Percentiles rank a stretch among this genome's conserved stretches.
Conservation (phyloP, 2,329 filamentous ascomycete species). For the Trichoderma citrinoviride region DNA sequence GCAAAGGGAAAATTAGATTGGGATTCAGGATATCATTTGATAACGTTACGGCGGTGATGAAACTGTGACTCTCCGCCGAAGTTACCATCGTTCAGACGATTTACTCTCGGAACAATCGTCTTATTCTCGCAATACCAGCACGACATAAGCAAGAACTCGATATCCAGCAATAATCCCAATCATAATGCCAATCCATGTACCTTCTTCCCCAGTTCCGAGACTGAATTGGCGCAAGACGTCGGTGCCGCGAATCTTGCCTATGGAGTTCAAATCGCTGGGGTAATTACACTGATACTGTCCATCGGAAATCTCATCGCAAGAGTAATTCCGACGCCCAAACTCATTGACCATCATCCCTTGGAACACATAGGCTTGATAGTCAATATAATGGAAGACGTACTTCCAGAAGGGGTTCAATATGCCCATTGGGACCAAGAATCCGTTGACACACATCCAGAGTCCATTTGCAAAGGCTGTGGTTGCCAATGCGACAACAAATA, state of each 20-base stretch:
- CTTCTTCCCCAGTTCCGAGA: conserved; percentile 65
- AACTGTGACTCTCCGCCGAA: no score
- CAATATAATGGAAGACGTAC: conserved; percentile 85
- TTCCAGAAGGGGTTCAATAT: conserved; percentile 80
- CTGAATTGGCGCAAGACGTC: conserved; percentile 69
- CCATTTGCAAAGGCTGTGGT: conserved; percentile 83
- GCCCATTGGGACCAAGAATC: conserved; percentile 72
- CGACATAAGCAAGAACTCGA: conserved; percentile 24
- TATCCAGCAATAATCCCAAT: conserved; percentile 67
- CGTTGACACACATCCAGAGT: conserved; percentile 83
- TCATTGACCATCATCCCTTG: conserved; percentile 94
- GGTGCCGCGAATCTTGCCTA: conserved; percentile 60
- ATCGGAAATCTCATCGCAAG: conserved; percentile 33
- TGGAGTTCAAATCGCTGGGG: conserved; percentile 52
- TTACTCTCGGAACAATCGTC: background rate
- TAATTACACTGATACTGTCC: conserved; percentile 70
- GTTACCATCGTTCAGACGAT: no score
- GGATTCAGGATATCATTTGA: no score
- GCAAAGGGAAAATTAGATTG: no score
- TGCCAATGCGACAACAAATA: conserved; percentile 77
- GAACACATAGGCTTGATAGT: conserved; percentile 85
- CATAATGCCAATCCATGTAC: conserved; percentile 76
- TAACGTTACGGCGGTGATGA: no score
- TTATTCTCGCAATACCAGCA: background rate
- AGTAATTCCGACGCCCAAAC: conserved; percentile 44